Base-by-base conservation (phyloP, 2,329 filamentous ascomycete genomes). In the Fragosphaeria purpurea region DNA sequence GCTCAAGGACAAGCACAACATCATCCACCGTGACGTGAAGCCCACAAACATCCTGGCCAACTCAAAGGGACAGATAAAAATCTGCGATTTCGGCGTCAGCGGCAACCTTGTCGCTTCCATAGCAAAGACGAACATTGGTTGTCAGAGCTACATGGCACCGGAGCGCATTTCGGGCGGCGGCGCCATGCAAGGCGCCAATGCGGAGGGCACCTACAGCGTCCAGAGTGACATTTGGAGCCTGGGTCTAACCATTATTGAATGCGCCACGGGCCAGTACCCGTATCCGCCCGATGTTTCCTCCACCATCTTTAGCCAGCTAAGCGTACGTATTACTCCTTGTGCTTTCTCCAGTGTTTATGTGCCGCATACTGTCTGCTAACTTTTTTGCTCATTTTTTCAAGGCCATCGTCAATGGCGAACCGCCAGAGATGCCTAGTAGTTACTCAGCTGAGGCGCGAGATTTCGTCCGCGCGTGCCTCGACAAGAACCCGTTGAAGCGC, bases 131-230 rank as follows among this genome's bases (percentile, higher is more conserved):
- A 98, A 98, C 64, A 98, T 98, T 61, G 93, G 93, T 40, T 98
- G 93, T 62, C 93, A 98, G 69, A 96, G 90, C 63, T 98, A 98
- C 70, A 98, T 98, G 93, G 93, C 93, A 0, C 93, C 93, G 0
- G 93, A 98, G 67, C 76, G 93, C 57, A 98, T 98, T 61, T 88
- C 88, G 7, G 88, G 88, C 46, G 89, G 90, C 51, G 85, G 85
- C 30, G 81, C 89, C 61, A 81, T 86, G 52, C 79, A 85, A 55
- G 74, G 82, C 13, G 79, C 82, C 52, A 77, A 78, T 50, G 75
- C 79, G 6, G 85, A 84, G 53, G 91, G 91, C 51, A 95, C 91
- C 3, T 98, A 98, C 68, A 95, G 88, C 64, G 93, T 98, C 40
- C 93, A 97, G 68, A 95, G 88, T 63, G 93, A 98, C 64, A 91